Base-by-base conservation (phyloP, 2,329 filamentous ascomycete genomes). In the Chalaropsis thielavioides region DNA sequence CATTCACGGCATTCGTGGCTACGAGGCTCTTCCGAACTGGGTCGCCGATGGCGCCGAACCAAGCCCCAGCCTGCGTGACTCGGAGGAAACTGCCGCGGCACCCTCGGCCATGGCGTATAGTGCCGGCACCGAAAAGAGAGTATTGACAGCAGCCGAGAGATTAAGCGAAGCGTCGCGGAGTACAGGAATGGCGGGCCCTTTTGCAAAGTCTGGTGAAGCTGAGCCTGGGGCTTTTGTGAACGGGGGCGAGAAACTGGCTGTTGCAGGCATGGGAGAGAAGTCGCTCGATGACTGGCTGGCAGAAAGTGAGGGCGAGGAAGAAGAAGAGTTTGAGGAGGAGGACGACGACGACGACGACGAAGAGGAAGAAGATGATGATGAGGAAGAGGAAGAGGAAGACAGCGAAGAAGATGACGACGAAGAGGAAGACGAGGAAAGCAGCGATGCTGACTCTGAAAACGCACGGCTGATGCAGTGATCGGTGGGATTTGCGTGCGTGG, bases 211-310 rank as follows among this genome's bases (percentile, higher is more conserved):
- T 27, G 56, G 17, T 17, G 54, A 24, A 10, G 24, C 62, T 44
- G 62, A 31, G 10, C 17, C 35, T 17, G 44, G 40, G n/a, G 44
- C 24, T n/a, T 35, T n/a, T 22, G 35, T 8, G 43, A 19, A 46
- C 27, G 40, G 62, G 4, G 63, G 60, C 38, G 40, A 38, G 38
- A 67, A 68, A 7, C 70, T 69, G 15, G 67, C 71, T 17, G 74
- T 76, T 4, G 85, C 85, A 61, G 78, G 75, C 11, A 73, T 79
- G 0, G 80, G 81, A 62, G 83, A 84, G 49, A 96, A 95, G 81
- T 90, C 87, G 22, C 76, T 99, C 68, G 91, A 97, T 76, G 90
- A 96, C 73, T 97, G 94, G 92, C 78, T 97, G 65, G 90, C 87
- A 3, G 88, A 90, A 71, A 84, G 83, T 54, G 83, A 84, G 17